phyloP scores from a whole-genome alignment of 306 rosid genomes.

The Glycine tomentella region DNA sequence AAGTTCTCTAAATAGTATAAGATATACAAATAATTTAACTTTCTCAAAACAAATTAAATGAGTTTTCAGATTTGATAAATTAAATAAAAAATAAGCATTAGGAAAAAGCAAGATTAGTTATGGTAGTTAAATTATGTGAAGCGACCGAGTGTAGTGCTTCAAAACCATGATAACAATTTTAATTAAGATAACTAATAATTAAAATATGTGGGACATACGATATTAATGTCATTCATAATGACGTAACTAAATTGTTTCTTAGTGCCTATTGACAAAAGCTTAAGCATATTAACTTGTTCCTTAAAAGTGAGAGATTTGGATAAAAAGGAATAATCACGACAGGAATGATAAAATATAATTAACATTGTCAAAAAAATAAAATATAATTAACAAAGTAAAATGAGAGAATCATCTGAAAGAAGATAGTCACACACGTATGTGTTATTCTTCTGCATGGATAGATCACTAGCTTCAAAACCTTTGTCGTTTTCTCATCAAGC shows the following conservation, averaged over 20 bases:
- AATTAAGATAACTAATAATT: slow-evolving; percentile 21
- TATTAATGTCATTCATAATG: slow-evolving; percentile 28
- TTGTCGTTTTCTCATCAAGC: slow-evolving; percentile 43
- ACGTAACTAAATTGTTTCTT: slow-evolving; percentile 38
- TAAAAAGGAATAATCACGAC: not conserved
- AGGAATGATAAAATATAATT: slow-evolving; percentile 9
- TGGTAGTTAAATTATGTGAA: slow-evolving; percentile 37
- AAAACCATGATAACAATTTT: slow-evolving; percentile 1
- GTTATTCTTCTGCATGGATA: slow-evolving; percentile 41
- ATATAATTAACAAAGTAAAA: slow-evolving; percentile 23
- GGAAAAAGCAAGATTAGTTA: not conserved
- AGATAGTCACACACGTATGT: slow-evolving; percentile 21
- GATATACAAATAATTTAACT: not conserved
- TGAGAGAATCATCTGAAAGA: slow-evolving; percentile 1
- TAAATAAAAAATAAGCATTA: not conserved
- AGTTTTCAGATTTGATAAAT: not conserved
- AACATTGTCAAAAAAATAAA: not conserved
- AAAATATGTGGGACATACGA: not conserved
- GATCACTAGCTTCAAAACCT: slow-evolving; percentile 20
- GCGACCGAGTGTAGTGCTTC: slow-evolving; percentile 16
- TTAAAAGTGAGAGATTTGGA: slow-evolving; percentile 39
- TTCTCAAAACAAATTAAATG: not conserved
- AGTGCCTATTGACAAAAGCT: slow-evolving; percentile 31
- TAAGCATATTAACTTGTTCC: slow-evolving; percentile 19
- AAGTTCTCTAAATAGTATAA: not conserved